phyloP scores from a whole-genome alignment of 1,284 basidiomycete genomes.

The Mixia osmundae region DNA sequence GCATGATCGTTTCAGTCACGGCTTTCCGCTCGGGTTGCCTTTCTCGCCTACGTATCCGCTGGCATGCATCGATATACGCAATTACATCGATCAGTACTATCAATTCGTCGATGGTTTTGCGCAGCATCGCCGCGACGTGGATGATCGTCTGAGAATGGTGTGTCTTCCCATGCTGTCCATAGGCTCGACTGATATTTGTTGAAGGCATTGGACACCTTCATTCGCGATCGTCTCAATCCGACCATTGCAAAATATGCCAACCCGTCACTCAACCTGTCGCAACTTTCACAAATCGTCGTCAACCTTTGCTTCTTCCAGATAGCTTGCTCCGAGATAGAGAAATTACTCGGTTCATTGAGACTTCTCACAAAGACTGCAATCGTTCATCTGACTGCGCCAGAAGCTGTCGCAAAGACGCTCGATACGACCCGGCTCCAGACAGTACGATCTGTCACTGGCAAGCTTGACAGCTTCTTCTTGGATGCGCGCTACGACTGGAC shows the following conservation, averaged over 20 bases:
- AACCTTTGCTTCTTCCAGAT: slow-evolving; percentile 81
- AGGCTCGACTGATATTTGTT: neutral
- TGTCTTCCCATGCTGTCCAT: slow-evolving; percentile 3
- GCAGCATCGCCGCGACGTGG: slow-evolving; percentile 74
- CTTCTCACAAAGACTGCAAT: neutral
- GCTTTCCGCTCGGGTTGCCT: slow-evolving; percentile 54
- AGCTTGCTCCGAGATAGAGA: slow-evolving; percentile 64
- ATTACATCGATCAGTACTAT: slow-evolving; percentile 88
- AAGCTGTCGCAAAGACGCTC: neutral
- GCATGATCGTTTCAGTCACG: slow-evolving; percentile 27
- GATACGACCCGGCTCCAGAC: neutral
- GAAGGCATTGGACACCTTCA: slow-evolving; percentile 64
- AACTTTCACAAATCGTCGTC: slow-evolving; percentile 80
- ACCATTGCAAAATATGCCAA: slow-evolving; percentile 36
- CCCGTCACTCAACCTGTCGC: slow-evolving; percentile 56
- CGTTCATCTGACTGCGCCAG: neutral
- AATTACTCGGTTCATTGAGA: slow-evolving; percentile 41
- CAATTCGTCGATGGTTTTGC: slow-evolving; percentile 85
- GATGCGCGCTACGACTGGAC: slow-evolving; percentile 88
- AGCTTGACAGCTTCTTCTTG: slow-evolving; percentile 91
- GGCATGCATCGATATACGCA: slow-evolving; percentile 86
- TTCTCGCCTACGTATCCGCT: slow-evolving; percentile 91
- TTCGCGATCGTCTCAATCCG: slow-evolving; percentile 56
- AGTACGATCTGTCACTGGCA: slow-evolving; percentile 31
- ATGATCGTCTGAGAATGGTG: slow-evolving; percentile 73